Evolutionary conservation across 352 stramenopile genomes (phyloP), one percentile per base, ranked within the genome.

Genomic region (Phytophthora sp.): DNA sequence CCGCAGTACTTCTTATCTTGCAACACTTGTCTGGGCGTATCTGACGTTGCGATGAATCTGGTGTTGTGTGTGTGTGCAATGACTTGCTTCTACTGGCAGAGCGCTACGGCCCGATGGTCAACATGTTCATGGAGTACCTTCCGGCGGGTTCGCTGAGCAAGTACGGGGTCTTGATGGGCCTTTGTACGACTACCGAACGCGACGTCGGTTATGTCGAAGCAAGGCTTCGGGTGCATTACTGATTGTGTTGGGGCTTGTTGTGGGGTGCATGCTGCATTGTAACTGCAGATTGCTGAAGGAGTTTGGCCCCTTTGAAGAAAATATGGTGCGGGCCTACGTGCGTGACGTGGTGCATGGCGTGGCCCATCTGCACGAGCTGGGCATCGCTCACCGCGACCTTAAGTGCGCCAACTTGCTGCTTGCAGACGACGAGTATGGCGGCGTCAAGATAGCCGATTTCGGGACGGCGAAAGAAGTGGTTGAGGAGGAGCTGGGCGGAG

Each of bases 51-150:
- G 20, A 11, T 23, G 1, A n/a, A n/a, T n/a, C n/a, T n/a, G n/a
- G n/a, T n/a, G n/a, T n/a, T n/a, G n/a, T n/a, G n/a, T n/a, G n/a
- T 61, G 12, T 56, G 7, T 58, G 4, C 15, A 35, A 23, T 16
- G 53, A 8, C 12, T 4, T 23, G 27, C n/a, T 53, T 29, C 11
- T 46, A 26, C 21, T 35, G 49, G 26, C 44, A 94, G 82, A 91
- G 49, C 59, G 72, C 30, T 74, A 80, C 21, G 82, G 82, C 1
- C 73, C 78, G 5, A 73, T 76, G 8, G 84, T 85, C 51, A 77
- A 82, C 41, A 88, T 98, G 54, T 91, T 91, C 64, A 90, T 91
- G 76, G 91, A 98, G 64, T 97, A 93, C 42, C 71, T 96, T 7
- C 79, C 89, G 1, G 77, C 80, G 3, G 91, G 93, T 0, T 94